A percentile compares a stretch with the other conserved stretches of the same genome.
Conservation (phyloP, 176 grass and related monocot genomes). For the Raddia guianensis region DNA sequence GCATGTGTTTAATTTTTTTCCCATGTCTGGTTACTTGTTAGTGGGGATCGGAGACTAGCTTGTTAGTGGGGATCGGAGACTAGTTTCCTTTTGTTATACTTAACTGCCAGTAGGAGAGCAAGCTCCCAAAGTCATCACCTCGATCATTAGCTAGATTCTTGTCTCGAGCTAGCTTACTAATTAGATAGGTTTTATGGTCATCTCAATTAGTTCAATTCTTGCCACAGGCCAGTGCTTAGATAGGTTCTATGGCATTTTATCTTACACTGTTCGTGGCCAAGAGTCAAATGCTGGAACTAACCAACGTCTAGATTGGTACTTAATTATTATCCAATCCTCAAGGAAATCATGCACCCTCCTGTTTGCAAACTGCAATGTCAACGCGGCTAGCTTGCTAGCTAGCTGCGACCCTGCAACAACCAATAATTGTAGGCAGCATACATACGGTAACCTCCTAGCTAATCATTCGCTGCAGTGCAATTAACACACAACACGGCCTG, state of each 20-base stretch:
- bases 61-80: too few relatives aligned
- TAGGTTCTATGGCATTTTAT: neutral
- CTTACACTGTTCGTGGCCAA: neutral
- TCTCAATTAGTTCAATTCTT: neutral
- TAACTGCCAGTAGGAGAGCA: neutral
- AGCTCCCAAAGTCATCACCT: slow-evolving; percentile 7
- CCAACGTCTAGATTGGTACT: neutral
- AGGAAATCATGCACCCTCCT: neutral
- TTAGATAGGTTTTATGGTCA: too few relatives aligned
- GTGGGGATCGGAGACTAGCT: too few relatives aligned
- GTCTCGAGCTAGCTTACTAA: too few relatives aligned
- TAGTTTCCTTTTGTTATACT: neutral
- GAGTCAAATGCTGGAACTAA: neutral
- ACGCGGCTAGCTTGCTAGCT: neutral
- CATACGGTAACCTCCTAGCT: neutral
- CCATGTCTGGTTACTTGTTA: too few relatives aligned
- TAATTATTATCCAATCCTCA: neutral
- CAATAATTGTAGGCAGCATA: neutral
- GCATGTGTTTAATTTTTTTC: too few relatives aligned
- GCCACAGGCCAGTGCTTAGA: neutral
- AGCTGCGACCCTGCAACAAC: neutral
- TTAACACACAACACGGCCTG: neutral
- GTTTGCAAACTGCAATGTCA: neutral
- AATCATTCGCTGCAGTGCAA: neutral
- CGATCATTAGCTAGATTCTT: too few relatives aligned